Base-by-base conservation (phyloP, 345 rosid species). In the Populus pruinosa region DNA sequence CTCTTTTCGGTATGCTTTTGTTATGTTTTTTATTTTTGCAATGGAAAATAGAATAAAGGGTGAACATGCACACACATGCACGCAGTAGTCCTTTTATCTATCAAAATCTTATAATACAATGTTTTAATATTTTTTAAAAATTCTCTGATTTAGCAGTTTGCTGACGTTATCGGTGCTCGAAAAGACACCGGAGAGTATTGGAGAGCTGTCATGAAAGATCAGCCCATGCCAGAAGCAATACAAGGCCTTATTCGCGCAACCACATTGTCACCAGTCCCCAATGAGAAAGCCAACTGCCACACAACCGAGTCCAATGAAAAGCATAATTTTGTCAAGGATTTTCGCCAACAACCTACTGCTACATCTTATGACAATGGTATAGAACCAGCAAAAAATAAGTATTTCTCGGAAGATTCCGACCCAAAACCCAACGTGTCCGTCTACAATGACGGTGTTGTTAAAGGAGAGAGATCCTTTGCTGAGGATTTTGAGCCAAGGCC, bases 111-210 rank as follows among this genome's bases (percentile, higher is more conserved):
- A 12, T 13, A 47, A 47, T 47, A 13, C 1, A 47, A 47, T 47
- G 50, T 47, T 47, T 47, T 47, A 1, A 47, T 12, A 10, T 3
- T 13, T 47, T 47, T 47, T 13, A 1, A 0, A 33, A 33, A 33
- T 33, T 33, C 36, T 44, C 5, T 20, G 2, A 8, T 18, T 7
- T 3, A 20, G 38, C 76, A 77, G 86, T 14, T 80, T 35, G 63
- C 76, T 11, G 62, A 10, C 36, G 47, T 44, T 1, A 68, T 62
- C 53, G 20, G 53, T 76, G 84, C 77, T 36, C 73, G 86, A 39
- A 80, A 78, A 82, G 87, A 81, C 50, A 78, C 13, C 8, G 80
- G 87, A 4, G 85, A 75, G 38, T 81, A 81, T 49, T 80, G 83
- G 87, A 79, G 67, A 33, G 74, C 5, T 47, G 70, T 78, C 3